Evolutionary conservation across 176 grass and related monocot species (phyloP), one percentile per base, ranked within the genome.

Genomic region (Phoenix roebelenii): DNA sequence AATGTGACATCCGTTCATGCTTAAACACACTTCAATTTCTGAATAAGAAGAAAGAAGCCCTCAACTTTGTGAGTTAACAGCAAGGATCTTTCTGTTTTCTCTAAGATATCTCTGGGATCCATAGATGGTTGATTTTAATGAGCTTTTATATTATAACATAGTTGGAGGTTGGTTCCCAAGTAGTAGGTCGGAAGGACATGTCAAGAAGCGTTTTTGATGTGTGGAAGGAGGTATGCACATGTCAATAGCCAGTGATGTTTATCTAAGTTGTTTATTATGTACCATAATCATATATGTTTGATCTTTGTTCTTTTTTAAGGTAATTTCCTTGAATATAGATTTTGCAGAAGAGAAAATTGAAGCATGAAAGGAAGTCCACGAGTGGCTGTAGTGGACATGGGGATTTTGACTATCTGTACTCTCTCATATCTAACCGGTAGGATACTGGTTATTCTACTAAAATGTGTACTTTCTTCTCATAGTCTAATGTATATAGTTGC

Each of bases 11-110:
- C 23, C 83, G 91, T 58, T 90, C 91, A 77, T 90, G 91, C 61
- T 69, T 96, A 72, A 96, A 96, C 77, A 96, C 91, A 29, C 91
- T 96, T 73, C 86, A 96, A 30, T 96, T 96, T 88, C 67, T 96
- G 60, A 79, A 88, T 82, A 96, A 96, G 78, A 96, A 90, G 74
- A 68, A 57, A 6, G 83, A 80, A 49, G 60, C 75, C 49, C 74
- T 96, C 52, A 90, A 82, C 69, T 80, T 90, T 52, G 91, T 96
- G 79, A 90, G 91, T 90, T 51, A 75, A 57, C 51, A 58, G 53
- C 58, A 66, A 16, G 3, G 25, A 23, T 52, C 52, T 65, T 64
- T 52, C 4, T 49, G n/a, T 28, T 5, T 26, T 10, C 19, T 58
- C 19, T 23, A 58, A 20, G 50, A 7, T 51, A 23, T 22, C 7